Conservation (phyloP, 495 filamentous ascomycete species). For the Hypomontagnella submonticulosa region DNA sequence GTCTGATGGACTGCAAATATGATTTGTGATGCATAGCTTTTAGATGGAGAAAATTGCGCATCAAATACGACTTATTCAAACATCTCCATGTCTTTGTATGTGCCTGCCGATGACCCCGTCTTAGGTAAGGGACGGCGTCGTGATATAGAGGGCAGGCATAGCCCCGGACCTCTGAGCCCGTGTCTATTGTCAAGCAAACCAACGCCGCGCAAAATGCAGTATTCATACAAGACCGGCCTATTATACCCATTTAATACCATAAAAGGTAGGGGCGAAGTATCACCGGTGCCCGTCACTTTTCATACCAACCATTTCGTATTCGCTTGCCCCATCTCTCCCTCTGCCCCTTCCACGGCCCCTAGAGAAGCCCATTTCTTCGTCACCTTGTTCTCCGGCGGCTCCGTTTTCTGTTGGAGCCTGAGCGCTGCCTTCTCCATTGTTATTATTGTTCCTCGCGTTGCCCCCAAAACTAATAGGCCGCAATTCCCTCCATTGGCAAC, state of each 20-base stretch:
- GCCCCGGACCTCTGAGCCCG: background rate
- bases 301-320: constrained; percentile 83
- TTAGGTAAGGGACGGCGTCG: constrained; percentile 8
- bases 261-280: constrained; percentile 4
- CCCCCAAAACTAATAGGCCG: constrained; percentile 89
- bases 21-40: no score
- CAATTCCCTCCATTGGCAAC: constrained; percentile 88
- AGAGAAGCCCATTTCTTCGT: constrained; percentile 64
- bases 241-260: background rate
- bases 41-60: background rate
- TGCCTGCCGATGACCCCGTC: constrained; percentile 2
- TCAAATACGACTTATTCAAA: background rate
- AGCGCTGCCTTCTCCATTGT: constrained; percentile 28
- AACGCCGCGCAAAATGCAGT: constrained; percentile 41
- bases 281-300: constrained; percentile 31
- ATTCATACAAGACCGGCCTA: constrained; percentile 32
- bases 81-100: background rate
- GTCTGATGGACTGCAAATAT: no score
- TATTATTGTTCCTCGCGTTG: constrained; percentile 46
- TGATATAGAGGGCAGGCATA: constrained; percentile 8
- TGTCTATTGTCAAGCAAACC: constrained; percentile 25
- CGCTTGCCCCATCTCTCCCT: constrained; percentile 68
- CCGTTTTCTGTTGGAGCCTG: constrained; percentile 27
- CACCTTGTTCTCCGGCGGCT: constrained; percentile 38
- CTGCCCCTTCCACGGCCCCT: constrained; percentile 63